phyloP scores from a whole-genome alignment of 2,329 filamentous ascomycete species.

The Torrubiellomyces zombiae region DNA sequence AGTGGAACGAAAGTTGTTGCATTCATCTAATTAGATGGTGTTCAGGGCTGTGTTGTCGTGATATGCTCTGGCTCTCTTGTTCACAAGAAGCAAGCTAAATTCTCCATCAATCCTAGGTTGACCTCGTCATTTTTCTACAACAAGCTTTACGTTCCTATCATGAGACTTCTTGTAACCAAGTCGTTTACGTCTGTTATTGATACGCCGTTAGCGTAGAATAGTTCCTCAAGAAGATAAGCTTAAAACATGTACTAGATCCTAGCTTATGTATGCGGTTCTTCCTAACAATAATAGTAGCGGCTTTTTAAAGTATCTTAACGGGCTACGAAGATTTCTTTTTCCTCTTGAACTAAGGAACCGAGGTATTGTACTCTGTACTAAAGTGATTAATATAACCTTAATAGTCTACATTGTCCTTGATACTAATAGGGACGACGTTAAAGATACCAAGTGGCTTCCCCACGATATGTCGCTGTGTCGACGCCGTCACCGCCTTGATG shows the following conservation, averaged over 20 bases:
- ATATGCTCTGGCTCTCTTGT: no score
- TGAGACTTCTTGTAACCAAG: slow-evolving; percentile 45
- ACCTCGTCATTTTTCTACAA: no score
- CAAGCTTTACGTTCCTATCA: no score
- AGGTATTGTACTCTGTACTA: slow-evolving; percentile 46
- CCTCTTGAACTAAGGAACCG: slow-evolving; percentile 30
- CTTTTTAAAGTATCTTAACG: slow-evolving; percentile 51
- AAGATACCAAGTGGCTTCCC: slow-evolving; percentile 51
- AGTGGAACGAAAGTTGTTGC: no score
- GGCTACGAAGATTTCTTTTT: slow-evolving; percentile 49
- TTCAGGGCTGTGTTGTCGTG: no score
- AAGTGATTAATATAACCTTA: slow-evolving; percentile 51
- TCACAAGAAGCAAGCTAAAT: no score
- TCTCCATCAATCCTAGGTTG: no score
- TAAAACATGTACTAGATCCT: slow-evolving; percentile 42
- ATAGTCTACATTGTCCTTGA: slow-evolving; percentile 68
- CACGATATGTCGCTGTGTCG: slow-evolving; percentile 52
- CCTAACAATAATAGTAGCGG: slow-evolving; percentile 58
- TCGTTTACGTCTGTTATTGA: slow-evolving; percentile 66
- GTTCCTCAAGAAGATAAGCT: neutral
- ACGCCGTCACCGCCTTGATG: slow-evolving; percentile 52
- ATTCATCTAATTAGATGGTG: no score
- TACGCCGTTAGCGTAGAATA: no score
- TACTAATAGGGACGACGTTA: slow-evolving; percentile 67
- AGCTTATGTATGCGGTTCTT: slow-evolving; percentile 71